Percentiles rank a stretch among this genome's conserved stretches.
Conservation (phyloP, 1,139 yeast genomes). For the Diutina mesorugosa region DNA sequence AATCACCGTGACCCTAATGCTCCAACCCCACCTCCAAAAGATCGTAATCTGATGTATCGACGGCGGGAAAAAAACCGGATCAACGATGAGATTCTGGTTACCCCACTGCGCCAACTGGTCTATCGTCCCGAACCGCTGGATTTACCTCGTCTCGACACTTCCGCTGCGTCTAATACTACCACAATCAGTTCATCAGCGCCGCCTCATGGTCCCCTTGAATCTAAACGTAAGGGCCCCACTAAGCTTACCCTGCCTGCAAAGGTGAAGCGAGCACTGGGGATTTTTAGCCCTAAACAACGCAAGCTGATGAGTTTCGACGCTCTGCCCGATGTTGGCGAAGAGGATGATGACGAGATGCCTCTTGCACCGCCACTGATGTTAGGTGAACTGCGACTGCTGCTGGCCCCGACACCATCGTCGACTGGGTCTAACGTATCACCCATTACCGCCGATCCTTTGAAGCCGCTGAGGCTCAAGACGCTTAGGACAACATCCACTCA, state of each 20-base stretch:
- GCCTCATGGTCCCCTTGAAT: background rate
- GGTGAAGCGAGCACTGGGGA: background rate
- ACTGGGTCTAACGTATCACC: background rate
- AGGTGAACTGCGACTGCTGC: background rate
- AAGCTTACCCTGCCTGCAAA: background rate
- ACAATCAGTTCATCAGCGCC: background rate
- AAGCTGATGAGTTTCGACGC: background rate
- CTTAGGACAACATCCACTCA: slow-evolving; percentile 32
- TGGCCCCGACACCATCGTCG: background rate
- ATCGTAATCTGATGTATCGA: slow-evolving; percentile 1
- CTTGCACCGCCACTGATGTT: background rate
- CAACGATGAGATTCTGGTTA: background rate
- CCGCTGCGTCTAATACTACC: background rate
- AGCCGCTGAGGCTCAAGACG: slow-evolving; percentile 21
- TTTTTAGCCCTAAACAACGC: slow-evolving; percentile 1
- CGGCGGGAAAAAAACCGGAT: background rate
- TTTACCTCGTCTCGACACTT: background rate
- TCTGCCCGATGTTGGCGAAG: background rate
- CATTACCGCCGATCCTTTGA: slow-evolving; percentile 7
- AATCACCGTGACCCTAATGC: background rate
- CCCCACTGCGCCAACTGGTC: background rate
- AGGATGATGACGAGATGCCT: background rate
- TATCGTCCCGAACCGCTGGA: background rate
- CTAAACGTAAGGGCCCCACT: background rate
- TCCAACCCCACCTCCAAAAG: background rate